Evolutionary conservation across 2,329 filamentous ascomycete species (phyloP).

Genomic region (Thermomyces lanuginosus): DNA sequence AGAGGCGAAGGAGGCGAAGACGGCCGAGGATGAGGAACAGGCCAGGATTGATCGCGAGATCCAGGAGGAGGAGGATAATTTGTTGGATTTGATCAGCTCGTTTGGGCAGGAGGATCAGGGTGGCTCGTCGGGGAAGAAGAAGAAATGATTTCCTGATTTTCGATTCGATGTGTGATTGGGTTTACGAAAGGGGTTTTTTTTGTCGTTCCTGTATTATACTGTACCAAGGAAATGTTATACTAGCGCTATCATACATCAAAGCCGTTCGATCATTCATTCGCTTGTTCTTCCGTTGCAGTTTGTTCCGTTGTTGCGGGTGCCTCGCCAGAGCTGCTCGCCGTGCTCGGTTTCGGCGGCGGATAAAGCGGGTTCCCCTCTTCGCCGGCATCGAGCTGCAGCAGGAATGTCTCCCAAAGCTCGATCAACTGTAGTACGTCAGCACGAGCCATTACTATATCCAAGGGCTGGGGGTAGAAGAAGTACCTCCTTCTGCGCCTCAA

Average conservation of each 20-base stretch:
- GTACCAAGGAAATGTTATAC: not conserved
- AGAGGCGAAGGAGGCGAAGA: conserved; percentile 20
- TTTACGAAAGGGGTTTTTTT: not conserved
- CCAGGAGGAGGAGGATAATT: conserved; percentile 35
- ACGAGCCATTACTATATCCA: conserved; percentile 1
- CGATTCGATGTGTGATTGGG: no score
- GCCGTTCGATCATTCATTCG: conserved; percentile 1
- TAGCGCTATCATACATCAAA: conserved; percentile 5
- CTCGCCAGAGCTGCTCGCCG: conserved; percentile 9
- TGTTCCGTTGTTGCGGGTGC: conserved; percentile 2
- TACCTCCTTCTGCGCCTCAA: conserved; percentile 97
- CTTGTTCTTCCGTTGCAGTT: no score
- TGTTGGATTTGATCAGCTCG: conserved; percentile 42
- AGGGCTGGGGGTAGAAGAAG: conserved; percentile 15
- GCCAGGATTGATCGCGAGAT: conserved; percentile 33
- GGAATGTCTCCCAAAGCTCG: conserved; percentile 96
- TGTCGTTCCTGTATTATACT: not conserved
- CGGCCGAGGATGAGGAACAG: no score
- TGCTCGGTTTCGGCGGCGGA: conserved; percentile 13
- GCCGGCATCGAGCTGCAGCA: conserved; percentile 88
- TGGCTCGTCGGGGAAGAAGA: conserved; percentile 19
- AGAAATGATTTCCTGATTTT: conserved; percentile 4
- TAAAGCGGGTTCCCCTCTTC: conserved; percentile 51
- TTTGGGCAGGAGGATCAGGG: conserved; percentile 28
- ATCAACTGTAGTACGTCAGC: conserved; percentile 44